phyloP scores from a whole-genome alignment of 2,329 filamentous ascomycete species.

The Botrytis elliptica region DNA sequence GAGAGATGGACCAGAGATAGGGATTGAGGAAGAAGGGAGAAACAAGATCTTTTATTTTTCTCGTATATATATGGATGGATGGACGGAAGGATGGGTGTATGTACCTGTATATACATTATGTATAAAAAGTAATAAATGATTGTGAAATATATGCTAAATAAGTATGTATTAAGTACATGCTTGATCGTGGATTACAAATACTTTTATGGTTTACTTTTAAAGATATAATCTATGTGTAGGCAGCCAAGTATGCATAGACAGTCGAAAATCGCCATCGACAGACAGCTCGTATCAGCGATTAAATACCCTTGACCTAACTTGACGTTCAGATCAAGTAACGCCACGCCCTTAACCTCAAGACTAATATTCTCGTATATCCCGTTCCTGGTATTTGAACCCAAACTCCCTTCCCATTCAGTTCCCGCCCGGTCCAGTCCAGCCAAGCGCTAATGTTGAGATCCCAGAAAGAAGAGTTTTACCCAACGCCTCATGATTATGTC shows the following conservation, averaged over 20 bases:
- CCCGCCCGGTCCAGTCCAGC: not conserved
- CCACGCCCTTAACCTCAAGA: not conserved
- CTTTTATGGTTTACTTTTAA: not conserved
- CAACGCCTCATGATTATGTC: conserved; percentile 14
- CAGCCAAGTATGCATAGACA: not conserved
- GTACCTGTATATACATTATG: not conserved
- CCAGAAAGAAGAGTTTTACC: conserved; percentile 13
- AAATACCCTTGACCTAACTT: not conserved
- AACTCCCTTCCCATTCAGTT: conserved; percentile 3
- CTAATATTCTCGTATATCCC: not conserved
- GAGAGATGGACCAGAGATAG: too few species aligned
- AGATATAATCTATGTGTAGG: not conserved
- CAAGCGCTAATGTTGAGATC: conserved; percentile 18
- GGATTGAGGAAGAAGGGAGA: not conserved
- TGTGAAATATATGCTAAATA: not conserved
- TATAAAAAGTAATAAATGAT: not conserved
- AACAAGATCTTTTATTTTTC: not conserved
- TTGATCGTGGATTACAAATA: not conserved
- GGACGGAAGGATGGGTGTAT: not conserved
- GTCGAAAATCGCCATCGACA: not conserved
- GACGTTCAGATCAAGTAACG: not conserved
- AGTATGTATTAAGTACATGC: not conserved
- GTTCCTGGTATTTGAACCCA: not conserved
- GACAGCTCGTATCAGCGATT: conserved; percentile 1
- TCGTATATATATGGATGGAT: not conserved